Evolutionary conservation across 1,284 basidiomycete species (phyloP).

Genomic region (Naganishia sp.): DNA sequence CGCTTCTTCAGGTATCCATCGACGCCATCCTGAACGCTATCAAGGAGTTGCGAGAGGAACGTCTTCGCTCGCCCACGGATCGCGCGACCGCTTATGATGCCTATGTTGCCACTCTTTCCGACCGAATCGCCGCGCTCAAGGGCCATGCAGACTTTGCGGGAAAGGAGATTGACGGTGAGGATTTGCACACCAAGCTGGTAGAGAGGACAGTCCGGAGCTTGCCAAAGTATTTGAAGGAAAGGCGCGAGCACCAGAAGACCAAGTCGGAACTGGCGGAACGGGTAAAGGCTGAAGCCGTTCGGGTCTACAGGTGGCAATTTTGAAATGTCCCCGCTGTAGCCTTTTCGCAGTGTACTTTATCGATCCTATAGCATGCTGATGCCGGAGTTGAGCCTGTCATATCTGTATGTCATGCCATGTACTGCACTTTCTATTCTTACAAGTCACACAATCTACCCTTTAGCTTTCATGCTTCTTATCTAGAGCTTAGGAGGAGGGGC

Average conservation of each 20-base stretch:
- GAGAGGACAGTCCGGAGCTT: conserved; percentile 18
- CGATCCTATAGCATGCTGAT: too few relatives aligned
- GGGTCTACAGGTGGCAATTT: conserved; percentile 22
- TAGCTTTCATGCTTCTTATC: neutral
- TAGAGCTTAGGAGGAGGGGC: conserved; percentile 52
- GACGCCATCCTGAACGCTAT: conserved; percentile 2
- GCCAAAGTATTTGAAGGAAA: conserved; percentile 17
- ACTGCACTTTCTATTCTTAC: conserved; percentile 13
- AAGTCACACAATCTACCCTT: conserved; percentile 15
- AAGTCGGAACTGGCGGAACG: conserved; percentile 14
- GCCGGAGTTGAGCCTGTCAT: too few relatives aligned
- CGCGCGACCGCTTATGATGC: conserved; percentile 8
- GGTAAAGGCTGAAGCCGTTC: conserved; percentile 11
- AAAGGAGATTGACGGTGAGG: conserved; percentile 10
- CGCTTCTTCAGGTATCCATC: conserved; percentile 12
- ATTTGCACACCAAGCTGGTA: conserved; percentile 9
- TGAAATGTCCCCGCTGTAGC: neutral
- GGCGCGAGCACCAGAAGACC: conserved; percentile 3
- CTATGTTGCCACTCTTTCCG: conserved; percentile 16
- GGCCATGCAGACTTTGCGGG: neutral
- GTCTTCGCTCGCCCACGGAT: neutral
- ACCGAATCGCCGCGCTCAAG: conserved; percentile 14
- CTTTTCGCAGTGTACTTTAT: too few relatives aligned
- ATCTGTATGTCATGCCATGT: neutral
- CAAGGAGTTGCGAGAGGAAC: conserved; percentile 5